Base-by-base conservation (phyloP, 495 filamentous ascomycete species). In the Aspergillus funiculosus region DNA sequence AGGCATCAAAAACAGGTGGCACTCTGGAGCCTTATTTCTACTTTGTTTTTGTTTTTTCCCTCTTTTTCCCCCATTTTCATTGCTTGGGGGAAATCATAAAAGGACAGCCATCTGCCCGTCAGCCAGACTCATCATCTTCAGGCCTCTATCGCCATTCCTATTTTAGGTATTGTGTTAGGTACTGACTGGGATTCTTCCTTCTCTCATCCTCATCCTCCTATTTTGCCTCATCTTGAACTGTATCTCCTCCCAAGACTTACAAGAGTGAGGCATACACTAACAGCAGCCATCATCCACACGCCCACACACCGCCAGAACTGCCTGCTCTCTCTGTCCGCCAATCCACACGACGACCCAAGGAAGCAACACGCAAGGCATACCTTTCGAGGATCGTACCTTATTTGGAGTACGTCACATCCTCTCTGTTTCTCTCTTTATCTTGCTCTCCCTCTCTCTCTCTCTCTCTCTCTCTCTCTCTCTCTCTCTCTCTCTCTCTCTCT, bases 271-370 rank as follows among this genome's bases (percentile, higher is more conserved):
- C n/a, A n/a, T n/a, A n/a, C n/a, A n/a, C n/a, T n/a, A n/a, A n/a
- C n/a, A n/a, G n/a, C n/a, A n/a, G n/a, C n/a, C n/a, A n/a, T 26
- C 10, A 19, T 14, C 7, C n/a, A 22, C 18, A 42, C 13, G 22
- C 32, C 29, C 30, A 39, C 44, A 40, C 44, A 47, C 44, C 44
- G 44, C 44, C 21, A 47, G 36, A 47, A 39, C 35, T 31, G 44
- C 19, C 36, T 46, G 17, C 22, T 26, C 21, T 9, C 10, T 32
- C 27, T 29, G 34, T 19, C 40, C 40, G 25, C 24, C 27, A 26
- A n/a, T 34, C 11, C 40, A 17, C 4, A 25, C 30, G 8, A 36
- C 42, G n/a, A n/a, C n/a, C n/a, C n/a, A n/a, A n/a, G n/a, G n/a
- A n/a, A n/a, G 14, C n/a, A 26, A 28, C 18, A 40, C 17, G 44